Evolutionary conservation across 148 eudicot species (phyloP).

Genomic region (Diospyros lotus): DNA sequence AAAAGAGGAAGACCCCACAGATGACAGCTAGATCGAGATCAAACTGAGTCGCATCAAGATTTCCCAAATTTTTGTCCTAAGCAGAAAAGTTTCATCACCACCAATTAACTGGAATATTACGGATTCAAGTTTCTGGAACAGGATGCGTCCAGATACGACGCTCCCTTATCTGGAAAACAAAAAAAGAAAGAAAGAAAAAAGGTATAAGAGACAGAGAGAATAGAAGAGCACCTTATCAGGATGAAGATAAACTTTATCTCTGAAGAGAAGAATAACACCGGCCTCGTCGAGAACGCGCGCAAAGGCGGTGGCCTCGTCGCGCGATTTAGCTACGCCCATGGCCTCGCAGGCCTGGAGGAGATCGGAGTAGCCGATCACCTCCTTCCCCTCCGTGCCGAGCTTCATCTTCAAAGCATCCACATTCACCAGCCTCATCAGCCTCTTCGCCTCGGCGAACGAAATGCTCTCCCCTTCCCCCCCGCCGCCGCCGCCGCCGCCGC

Average conservation of each 20-base stretch:
- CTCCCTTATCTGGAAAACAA: no score
- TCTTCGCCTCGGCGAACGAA: slow-evolving; percentile 62
- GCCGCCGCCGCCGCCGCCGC: slow-evolving; percentile 2
- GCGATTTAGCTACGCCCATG: slow-evolving; percentile 64
- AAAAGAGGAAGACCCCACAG: no score
- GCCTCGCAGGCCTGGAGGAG: slow-evolving; percentile 54
- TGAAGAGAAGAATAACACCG: slow-evolving; percentile 72
- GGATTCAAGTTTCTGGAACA: no score
- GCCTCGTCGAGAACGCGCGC: slow-evolving; percentile 81
- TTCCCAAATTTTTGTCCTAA: no score
- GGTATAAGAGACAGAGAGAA: no score
- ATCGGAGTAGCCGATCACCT: slow-evolving; percentile 61
- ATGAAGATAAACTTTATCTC: slow-evolving; percentile 85
- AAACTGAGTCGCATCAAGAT: no score
- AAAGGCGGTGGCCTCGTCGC: slow-evolving; percentile 55
- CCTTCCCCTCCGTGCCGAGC: slow-evolving; percentile 60
- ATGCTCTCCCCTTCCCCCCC: slow-evolving; percentile 23
- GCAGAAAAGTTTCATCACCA: no score
- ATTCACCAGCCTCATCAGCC: slow-evolving; percentile 73
- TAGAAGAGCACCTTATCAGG: slow-evolving; percentile 63
- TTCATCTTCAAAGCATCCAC: slow-evolving; percentile 70
- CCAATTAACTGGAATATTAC: no score
- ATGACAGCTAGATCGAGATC: no score
- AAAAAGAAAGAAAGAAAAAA: no score
- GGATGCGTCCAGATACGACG: no score